These are phyloP conservation scores for Colletotrichum sp. DNA, from an alignment of 2,329 filamentous ascomycete genomes.

Conservation along the genomic window DNA sequence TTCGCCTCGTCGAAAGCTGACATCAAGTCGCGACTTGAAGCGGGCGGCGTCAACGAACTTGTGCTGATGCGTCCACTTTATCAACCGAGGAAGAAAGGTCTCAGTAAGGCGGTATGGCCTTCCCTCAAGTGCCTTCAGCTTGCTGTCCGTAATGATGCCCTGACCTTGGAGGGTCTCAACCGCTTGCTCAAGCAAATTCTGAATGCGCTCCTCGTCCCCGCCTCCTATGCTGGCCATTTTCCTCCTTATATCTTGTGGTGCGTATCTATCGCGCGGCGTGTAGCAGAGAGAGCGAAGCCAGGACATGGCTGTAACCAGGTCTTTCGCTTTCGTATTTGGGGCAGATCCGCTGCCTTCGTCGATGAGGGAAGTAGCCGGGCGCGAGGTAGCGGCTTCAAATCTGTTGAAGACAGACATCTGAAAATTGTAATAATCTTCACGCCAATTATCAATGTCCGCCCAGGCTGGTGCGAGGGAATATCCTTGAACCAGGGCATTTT, in stretches of 20 bases:
- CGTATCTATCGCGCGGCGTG: constrained; percentile 56
- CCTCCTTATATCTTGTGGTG: constrained; percentile 50
- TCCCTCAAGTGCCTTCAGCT: constrained; percentile 61
- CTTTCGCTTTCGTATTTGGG: constrained; percentile 20
- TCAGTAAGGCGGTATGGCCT: constrained; percentile 69
- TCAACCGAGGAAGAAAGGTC: constrained; percentile 60
- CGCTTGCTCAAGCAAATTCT: constrained; percentile 52
- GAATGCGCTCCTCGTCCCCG: constrained; percentile 35
- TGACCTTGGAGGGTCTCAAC: constrained; percentile 53
- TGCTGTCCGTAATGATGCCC: constrained; percentile 64
- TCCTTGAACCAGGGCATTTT: constrained; percentile 46
- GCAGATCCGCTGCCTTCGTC: constrained; percentile 11
- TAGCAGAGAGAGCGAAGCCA: constrained; percentile 66
- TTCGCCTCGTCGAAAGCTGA: constrained; percentile 49
- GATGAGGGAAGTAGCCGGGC: constrained; percentile 45
- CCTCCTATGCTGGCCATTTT: constrained; percentile 56
- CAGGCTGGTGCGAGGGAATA: constrained; percentile 45
- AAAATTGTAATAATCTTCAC: constrained; percentile 61
- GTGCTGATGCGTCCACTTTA: constrained; percentile 57
- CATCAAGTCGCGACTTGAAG: constrained; percentile 67
- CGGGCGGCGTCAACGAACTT: constrained; percentile 63
- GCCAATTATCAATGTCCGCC: constrained; percentile 48
- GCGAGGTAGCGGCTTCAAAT: constrained; percentile 58
- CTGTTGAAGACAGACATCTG: constrained; percentile 62
- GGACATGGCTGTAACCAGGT: constrained; percentile 54